These are phyloP conservation scores for Bacidia rubella DNA, from an alignment of 495 filamentous ascomycete species.

Conservation along the genomic window DNA sequence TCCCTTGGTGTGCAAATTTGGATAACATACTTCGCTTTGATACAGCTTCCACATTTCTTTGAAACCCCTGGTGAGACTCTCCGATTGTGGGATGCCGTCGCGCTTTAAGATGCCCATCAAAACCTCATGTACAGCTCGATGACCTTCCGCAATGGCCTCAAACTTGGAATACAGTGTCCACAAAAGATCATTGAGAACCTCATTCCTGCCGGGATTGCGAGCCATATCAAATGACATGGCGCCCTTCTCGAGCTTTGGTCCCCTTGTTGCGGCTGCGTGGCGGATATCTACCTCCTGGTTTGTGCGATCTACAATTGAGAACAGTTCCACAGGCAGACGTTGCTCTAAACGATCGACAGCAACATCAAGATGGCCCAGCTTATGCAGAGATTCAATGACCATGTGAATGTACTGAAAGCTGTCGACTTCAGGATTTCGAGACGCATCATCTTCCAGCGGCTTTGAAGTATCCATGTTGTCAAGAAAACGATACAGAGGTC, in stretches of 20 bases:
- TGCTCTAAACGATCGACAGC: slow-evolving; percentile 87
- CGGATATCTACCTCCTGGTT: slow-evolving; percentile 86
- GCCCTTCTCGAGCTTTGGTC: slow-evolving; percentile 27
- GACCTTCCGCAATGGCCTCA: slow-evolving; percentile 89
- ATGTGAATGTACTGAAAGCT: slow-evolving; percentile 87
- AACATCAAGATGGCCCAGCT: slow-evolving; percentile 68
- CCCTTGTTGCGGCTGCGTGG: slow-evolving; percentile 58
- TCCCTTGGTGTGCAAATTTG: neutral
- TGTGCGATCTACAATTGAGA: slow-evolving; percentile 85
- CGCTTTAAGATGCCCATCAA: slow-evolving; percentile 67
- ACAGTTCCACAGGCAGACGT: slow-evolving; percentile 84
- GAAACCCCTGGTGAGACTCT: slow-evolving; percentile 60
- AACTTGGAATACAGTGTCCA: slow-evolving; percentile 93
- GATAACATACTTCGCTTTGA: slow-evolving; percentile 48
- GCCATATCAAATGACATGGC: slow-evolving; percentile 45
- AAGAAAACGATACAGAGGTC: slow-evolving; percentile 64
- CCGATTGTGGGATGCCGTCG: slow-evolving; percentile 44
- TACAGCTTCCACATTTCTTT: slow-evolving; percentile 90
- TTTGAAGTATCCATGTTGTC: slow-evolving; percentile 60
- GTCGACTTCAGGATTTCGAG: slow-evolving; percentile 86
- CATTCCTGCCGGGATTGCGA: slow-evolving; percentile 57
- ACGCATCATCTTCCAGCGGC: slow-evolving; percentile 69
- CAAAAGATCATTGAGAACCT: slow-evolving; percentile 76
- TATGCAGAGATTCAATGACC: slow-evolving; percentile 77
- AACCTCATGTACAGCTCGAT: slow-evolving; percentile 86